Conservation (phyloP, 2,329 filamentous ascomycete genomes). For the Fusarium annulatum region DNA sequence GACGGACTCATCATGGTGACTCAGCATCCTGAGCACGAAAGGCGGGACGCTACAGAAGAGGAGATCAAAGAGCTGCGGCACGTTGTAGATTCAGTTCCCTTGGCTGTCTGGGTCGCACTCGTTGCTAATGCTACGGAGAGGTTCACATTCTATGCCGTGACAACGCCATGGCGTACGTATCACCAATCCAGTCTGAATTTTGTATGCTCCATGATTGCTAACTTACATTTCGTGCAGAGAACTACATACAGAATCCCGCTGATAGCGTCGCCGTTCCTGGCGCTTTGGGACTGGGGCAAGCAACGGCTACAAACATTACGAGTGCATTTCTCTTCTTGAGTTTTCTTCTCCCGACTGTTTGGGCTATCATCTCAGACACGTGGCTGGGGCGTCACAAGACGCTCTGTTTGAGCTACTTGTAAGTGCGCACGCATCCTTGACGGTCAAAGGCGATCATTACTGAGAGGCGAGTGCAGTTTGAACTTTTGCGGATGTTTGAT, state of each 20-base stretch:
- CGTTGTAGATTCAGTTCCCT: background rate
- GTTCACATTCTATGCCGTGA: background rate
- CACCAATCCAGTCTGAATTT: background rate
- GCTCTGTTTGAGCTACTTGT: background rate
- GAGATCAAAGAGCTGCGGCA: background rate
- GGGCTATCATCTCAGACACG: background rate
- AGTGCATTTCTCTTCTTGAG: background rate
- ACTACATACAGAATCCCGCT: background rate
- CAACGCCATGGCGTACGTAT: background rate
- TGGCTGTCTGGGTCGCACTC: background rate
- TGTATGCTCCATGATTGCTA: background rate
- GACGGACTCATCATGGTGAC: background rate
- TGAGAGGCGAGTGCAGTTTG: background rate
- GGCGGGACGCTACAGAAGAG: background rate
- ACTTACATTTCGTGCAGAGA: background rate
- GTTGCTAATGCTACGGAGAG: background rate
- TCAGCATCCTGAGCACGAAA: background rate
- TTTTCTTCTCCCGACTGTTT: background rate
- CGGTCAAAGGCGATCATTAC: fast-evolving
- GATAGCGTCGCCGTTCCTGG: background rate
- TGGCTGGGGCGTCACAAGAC: background rate
- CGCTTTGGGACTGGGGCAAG: background rate
- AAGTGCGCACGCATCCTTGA: background rate
- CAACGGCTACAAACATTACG: background rate
- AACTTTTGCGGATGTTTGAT: background rate